These are phyloP conservation scores for Verbascum thapsus DNA, from an alignment of 257 asterid species.

Conservation along the genomic window DNA sequence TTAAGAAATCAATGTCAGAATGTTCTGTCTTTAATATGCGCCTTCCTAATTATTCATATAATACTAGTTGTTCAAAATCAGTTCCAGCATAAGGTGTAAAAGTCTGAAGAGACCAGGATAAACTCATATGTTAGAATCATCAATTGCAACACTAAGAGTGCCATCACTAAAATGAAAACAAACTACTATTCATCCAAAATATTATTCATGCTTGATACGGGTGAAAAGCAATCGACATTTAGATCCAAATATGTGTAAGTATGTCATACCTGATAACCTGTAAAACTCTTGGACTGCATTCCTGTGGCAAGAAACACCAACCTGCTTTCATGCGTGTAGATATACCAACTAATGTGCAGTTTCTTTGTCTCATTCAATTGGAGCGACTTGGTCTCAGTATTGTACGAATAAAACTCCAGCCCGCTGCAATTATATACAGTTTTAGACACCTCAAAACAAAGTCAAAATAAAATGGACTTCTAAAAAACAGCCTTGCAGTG, in stretches of 20 bases:
- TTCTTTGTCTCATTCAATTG: slow-evolving; percentile 79
- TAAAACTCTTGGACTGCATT: slow-evolving; percentile 81
- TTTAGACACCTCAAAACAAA: slow-evolving; percentile 32
- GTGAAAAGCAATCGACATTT: slow-evolving; percentile 17
- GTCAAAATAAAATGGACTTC: slow-evolving; percentile 15
- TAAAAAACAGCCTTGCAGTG: slow-evolving; percentile 27
- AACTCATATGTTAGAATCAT: slow-evolving; percentile 20
- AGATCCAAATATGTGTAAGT: slow-evolving; percentile 20
- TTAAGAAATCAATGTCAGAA: slow-evolving; percentile 19
- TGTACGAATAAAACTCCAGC: slow-evolving; percentile 71
- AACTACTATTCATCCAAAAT: slow-evolving; percentile 16
- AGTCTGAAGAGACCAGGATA: slow-evolving; percentile 5
- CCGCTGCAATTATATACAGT: slow-evolving; percentile 61
- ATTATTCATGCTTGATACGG: too few species aligned
- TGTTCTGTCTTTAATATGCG: not conserved
- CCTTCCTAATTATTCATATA: slow-evolving; percentile 21
- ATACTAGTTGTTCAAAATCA: slow-evolving; percentile 14
- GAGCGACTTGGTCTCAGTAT: slow-evolving; percentile 57
- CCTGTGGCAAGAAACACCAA: slow-evolving; percentile 95
- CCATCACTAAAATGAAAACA: slow-evolving; percentile 6
- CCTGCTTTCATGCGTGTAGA: slow-evolving; percentile 96
- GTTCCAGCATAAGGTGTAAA: not conserved
- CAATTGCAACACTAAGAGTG: too few species aligned
- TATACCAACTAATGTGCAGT: slow-evolving; percentile 73
- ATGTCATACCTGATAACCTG: slow-evolving; percentile 87